Conservation (phyloP, 140 eudicot genomes). For the Cichorium intybus region DNA sequence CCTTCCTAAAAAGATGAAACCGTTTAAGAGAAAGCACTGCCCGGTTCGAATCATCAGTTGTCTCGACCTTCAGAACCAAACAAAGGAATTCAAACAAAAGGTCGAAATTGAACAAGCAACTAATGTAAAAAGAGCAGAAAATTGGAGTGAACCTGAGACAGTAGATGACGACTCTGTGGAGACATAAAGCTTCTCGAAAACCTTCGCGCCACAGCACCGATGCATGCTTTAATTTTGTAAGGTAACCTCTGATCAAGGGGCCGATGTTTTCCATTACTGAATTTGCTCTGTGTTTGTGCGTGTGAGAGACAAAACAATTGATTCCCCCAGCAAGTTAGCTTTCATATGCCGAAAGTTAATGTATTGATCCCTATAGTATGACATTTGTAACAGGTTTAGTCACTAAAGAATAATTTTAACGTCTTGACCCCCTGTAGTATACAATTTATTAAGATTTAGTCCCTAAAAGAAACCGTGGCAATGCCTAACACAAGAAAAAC, state of each 20-base stretch:
- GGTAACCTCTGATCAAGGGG: conserved; percentile 27
- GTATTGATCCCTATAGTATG: neutral
- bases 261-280: conserved; percentile 39
- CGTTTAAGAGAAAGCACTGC: conserved; percentile 86
- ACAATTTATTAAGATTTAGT: too few relatives aligned
- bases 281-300: neutral
- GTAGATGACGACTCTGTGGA: conserved; percentile 83
- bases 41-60: conserved; percentile 83
- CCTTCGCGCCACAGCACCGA: conserved; percentile 67
- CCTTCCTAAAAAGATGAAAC: conserved; percentile 94
- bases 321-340: neutral
- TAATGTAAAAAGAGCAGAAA: conserved; percentile 1
- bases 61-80: conserved; percentile 53
- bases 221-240: conserved; percentile 49
- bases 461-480: too few relatives aligned
- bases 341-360: neutral
- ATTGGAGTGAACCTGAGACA: conserved; percentile 51
- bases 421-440: too few relatives aligned
- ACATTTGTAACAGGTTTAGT: neutral
- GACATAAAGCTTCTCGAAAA: conserved; percentile 85
- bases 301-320: conserved; percentile 13
- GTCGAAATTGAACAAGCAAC: conserved; percentile 15
- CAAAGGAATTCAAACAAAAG: conserved; percentile 2
- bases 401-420: too few relatives aligned
- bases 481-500: too few relatives aligned